Conservation (phyloP, 73 alveolate species). For the Effrenium voratum region DNA sequence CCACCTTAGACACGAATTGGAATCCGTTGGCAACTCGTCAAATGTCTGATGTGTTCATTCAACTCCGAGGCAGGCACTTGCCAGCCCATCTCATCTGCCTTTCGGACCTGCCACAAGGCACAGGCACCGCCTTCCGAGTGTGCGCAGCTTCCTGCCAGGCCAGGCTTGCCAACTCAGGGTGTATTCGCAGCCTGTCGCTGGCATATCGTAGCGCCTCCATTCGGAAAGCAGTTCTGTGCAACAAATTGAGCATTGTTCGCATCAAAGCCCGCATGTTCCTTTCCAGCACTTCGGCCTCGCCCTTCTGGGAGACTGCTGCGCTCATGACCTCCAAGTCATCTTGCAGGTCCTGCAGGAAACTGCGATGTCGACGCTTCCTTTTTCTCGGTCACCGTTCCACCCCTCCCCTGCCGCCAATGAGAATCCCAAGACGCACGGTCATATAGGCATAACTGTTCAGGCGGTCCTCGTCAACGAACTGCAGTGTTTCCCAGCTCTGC, state of each 20-base stretch:
- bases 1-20: neutral
- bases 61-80: neutral
- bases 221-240: neutral
- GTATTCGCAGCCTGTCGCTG: constrained; percentile 47
- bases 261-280: too few relatives aligned
- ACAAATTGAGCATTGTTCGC: too few relatives aligned
- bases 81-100: constrained; percentile 66
- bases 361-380: too few relatives aligned
- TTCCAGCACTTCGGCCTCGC: too few relatives aligned
- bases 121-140: neutral
- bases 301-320: constrained; percentile 65
- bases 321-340: constrained; percentile 45
- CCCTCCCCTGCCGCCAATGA: too few relatives aligned
- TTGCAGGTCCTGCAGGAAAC: constrained; percentile 16
- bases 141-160: neutral
- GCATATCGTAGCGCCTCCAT: constrained; percentile 69
- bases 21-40: neutral
- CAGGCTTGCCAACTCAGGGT: neutral
- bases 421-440: too few relatives aligned
- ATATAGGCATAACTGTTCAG: neutral
- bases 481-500: constrained; percentile 83
- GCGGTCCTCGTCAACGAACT: constrained; percentile 44
- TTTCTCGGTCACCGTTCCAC: too few relatives aligned
- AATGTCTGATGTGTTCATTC: neutral
- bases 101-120: constrained; percentile 3